These are phyloP conservation scores for Ustilago nuda DNA, from an alignment of 1,284 basidiomycete genomes.

Conservation along the genomic window DNA sequence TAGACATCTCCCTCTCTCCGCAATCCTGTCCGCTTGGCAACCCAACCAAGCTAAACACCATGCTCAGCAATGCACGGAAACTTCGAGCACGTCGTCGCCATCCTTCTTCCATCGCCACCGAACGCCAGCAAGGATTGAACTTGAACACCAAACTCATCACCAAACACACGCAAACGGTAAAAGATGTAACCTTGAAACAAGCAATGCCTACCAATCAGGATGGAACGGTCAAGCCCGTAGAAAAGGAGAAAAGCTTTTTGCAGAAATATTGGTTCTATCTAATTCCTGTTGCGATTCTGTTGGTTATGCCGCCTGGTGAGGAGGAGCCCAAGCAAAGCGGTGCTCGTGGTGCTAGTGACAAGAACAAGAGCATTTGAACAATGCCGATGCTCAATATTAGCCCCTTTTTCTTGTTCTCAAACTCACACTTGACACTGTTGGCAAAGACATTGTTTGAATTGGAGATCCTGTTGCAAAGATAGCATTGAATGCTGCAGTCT, in stretches of 20 bases:
- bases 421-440: too few relatives aligned
- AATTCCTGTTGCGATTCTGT: conserved; percentile 48
- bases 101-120: background rate
- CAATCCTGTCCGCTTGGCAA: conserved; percentile 19
- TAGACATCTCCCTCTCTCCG: conserved; percentile 26
- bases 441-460: too few relatives aligned
- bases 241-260: conserved; percentile 46
- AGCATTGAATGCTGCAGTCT: background rate
- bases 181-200: conserved; percentile 6
- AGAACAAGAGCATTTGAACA: too few relatives aligned
- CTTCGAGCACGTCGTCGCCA: background rate
- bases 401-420: too few relatives aligned
- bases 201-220: conserved; percentile 41
- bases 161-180: background rate
- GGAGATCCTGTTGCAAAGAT: too few relatives aligned
- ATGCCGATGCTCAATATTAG: too few relatives aligned
- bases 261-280: conserved; percentile 62
- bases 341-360: background rate
- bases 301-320: conserved; percentile 45
- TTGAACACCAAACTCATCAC: conserved; percentile 9
- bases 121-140: background rate
- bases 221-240: conserved; percentile 27
- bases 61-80: background rate
- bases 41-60: background rate
- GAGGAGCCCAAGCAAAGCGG: conserved; percentile 35